Evolutionary conservation across 495 filamentous ascomycete species (phyloP).

Genomic region (Aspergillus cavernicola): DNA sequence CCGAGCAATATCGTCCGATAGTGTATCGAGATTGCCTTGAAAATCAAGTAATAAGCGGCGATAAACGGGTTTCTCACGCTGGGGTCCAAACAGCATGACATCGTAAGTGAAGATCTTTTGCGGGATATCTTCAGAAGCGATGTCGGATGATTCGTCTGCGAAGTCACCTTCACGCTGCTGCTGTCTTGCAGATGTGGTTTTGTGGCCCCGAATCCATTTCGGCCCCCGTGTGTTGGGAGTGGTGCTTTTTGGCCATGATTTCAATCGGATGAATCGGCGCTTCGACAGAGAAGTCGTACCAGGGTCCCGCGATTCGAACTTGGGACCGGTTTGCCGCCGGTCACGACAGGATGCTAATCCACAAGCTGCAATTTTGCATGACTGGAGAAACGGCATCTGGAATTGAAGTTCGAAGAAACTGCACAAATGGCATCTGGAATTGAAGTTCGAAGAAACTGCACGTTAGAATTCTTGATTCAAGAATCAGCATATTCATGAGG

Average conservation of each 20-base stretch:
- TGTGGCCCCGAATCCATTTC: not conserved
- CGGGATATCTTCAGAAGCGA: not conserved
- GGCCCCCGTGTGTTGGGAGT: not conserved
- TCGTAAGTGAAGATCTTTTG: not conserved
- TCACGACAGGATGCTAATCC: slow-evolving; percentile 1
- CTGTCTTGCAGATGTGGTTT: not conserved
- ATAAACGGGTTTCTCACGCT: not conserved
- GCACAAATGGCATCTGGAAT: slow-evolving; percentile 1
- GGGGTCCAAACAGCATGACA: not conserved
- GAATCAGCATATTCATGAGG: no score
- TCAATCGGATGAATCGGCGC: not conserved
- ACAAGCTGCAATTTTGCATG: not conserved
- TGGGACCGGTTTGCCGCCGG: no score
- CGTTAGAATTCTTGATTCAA: not conserved
- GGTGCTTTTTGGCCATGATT: not conserved
- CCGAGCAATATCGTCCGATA: not conserved
- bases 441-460: not conserved
- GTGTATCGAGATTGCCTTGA: not conserved
- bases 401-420: not conserved
- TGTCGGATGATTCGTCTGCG: no score
- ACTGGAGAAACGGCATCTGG: slow-evolving; percentile 4
- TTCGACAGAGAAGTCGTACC: no score
- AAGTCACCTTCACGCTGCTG: not conserved
- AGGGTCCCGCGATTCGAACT: no score
- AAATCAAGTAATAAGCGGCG: not conserved